A percentile compares a stretch with the other conserved stretches of the same genome.
phyloP scores from a whole-genome alignment of 2,329 filamentous ascomycete species.

The Plenodomus biglobosus region DNA sequence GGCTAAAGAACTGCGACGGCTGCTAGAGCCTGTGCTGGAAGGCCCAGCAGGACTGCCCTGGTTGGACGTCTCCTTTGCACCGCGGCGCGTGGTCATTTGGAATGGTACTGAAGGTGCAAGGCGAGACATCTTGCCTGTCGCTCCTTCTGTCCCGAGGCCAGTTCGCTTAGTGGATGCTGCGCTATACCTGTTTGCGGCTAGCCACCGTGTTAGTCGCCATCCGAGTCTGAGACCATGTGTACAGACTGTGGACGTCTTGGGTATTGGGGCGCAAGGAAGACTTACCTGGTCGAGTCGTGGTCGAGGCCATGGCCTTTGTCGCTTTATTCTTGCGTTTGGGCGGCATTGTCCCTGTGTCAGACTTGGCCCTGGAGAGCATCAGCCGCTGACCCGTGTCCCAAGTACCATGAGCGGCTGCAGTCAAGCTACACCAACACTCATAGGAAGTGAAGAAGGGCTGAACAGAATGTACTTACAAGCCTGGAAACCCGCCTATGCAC shows the following conservation, averaged over 20 bases:
- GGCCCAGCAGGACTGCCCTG: constrained; percentile 38
- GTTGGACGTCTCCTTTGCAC: constrained; percentile 44
- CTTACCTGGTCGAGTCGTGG: constrained; percentile 26
- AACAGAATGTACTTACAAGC: no score
- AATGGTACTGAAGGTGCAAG: constrained; percentile 52
- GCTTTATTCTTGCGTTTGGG: constrained; percentile 38
- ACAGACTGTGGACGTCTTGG: background rate
- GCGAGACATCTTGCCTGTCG: constrained; percentile 35
- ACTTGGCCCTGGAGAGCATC: constrained; percentile 11
- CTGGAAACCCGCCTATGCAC: no score
- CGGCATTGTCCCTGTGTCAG: constrained; percentile 30
- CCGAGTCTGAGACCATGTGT: background rate
- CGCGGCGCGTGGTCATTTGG: constrained; percentile 53
- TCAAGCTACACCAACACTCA: background rate
- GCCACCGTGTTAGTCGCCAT: constrained; percentile 12
- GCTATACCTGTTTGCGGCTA: constrained; percentile 34
- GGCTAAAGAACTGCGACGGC: constrained; percentile 45
- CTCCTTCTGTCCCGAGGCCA: constrained; percentile 16
- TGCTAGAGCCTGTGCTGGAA: constrained; percentile 40
- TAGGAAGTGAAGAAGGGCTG: no score
- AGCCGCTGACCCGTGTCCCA: constrained; percentile 22
- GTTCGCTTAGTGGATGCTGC: constrained; percentile 42
- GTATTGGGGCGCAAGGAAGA: constrained; percentile 4
- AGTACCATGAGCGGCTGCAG: background rate
- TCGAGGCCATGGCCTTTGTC: constrained; percentile 17